Evolutionary conservation across 2,329 filamentous ascomycete species (phyloP).

Genomic region (Sporothrix phasma): DNA sequence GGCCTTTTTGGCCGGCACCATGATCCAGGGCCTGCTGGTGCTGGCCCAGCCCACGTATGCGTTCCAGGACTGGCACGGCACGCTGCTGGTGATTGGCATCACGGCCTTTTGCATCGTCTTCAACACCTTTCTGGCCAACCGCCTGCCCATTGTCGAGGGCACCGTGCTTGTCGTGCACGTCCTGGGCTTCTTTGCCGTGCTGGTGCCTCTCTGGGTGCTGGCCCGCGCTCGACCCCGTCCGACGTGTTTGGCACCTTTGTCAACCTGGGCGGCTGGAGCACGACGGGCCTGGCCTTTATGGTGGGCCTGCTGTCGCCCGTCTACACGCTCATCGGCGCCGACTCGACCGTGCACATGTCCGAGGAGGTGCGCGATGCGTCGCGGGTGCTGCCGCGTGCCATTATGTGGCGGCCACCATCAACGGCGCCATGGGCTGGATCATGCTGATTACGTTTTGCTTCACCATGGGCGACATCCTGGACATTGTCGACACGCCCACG

Average conservation of each 20-base stretch:
- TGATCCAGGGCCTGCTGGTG: slow-evolving; percentile 37
- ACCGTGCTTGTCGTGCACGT: slow-evolving; percentile 41
- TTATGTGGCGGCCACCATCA: slow-evolving; percentile 28
- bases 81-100: slow-evolving; percentile 39
- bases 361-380: slow-evolving; percentile 32
- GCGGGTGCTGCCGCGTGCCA: slow-evolving; percentile 28
- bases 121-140: slow-evolving; percentile 37
- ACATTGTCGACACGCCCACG: slow-evolving; percentile 29
- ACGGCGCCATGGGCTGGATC: slow-evolving; percentile 29
- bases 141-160: slow-evolving; percentile 41
- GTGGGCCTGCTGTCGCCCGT: slow-evolving; percentile 35
- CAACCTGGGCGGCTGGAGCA: slow-evolving; percentile 39
- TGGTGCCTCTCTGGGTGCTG: slow-evolving; percentile 23
- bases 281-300: slow-evolving; percentile 35
- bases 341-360: slow-evolving; percentile 29
- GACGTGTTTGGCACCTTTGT: slow-evolving; percentile 37
- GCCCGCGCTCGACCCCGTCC: slow-evolving; percentile 19
- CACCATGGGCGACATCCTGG: slow-evolving; percentile 24
- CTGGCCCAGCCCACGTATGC: slow-evolving; percentile 32
- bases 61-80: slow-evolving; percentile 37
- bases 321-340: slow-evolving; percentile 28
- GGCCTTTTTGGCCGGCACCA: slow-evolving; percentile 35
- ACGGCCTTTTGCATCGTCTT: slow-evolving; percentile 37
- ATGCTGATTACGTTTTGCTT: slow-evolving; percentile 32
- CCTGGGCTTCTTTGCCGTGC: slow-evolving; percentile 31